Conservation (phyloP, 148 eudicot genomes). For the Chenopodium formosanum region DNA sequence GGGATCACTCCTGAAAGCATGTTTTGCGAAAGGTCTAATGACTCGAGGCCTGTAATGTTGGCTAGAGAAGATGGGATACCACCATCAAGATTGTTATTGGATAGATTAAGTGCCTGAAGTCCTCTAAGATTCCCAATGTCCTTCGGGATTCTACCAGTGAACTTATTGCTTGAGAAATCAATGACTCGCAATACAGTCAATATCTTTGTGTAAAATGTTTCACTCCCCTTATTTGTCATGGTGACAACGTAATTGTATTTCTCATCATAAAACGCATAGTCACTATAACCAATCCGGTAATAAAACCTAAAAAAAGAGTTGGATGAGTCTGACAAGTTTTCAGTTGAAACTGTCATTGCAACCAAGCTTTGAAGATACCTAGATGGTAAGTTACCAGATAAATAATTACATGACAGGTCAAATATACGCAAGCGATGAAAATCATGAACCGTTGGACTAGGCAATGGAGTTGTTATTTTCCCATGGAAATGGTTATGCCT, state of each 20-base stretch:
- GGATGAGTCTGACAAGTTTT: no score
- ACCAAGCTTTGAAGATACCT: no score
- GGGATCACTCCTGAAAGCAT: neutral
- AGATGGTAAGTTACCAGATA: no score
- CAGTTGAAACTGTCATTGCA: no score
- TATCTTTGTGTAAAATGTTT: slow-evolving; percentile 7
- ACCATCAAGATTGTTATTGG: neutral
- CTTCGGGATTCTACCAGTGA: neutral
- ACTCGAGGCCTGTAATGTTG: neutral
- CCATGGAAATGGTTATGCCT: no score
- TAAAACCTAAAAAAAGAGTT: no score
- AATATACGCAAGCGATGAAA: no score
- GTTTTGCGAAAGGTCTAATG: neutral
- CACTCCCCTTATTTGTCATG: slow-evolving; percentile 33
- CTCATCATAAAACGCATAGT: neutral
- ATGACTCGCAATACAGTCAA: slow-evolving; percentile 19
- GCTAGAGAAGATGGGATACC: neutral
- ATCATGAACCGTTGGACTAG: no score
- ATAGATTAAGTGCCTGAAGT: neutral
- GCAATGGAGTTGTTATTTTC: no score
- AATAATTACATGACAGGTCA: no score
- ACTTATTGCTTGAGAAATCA: slow-evolving; percentile 24
- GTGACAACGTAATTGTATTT: slow-evolving; percentile 22
- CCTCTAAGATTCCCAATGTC: neutral
- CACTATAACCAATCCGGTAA: no score